phyloP scores from a whole-genome alignment of 2,329 filamentous ascomycete genomes.

The Talaromyces piceae region DNA sequence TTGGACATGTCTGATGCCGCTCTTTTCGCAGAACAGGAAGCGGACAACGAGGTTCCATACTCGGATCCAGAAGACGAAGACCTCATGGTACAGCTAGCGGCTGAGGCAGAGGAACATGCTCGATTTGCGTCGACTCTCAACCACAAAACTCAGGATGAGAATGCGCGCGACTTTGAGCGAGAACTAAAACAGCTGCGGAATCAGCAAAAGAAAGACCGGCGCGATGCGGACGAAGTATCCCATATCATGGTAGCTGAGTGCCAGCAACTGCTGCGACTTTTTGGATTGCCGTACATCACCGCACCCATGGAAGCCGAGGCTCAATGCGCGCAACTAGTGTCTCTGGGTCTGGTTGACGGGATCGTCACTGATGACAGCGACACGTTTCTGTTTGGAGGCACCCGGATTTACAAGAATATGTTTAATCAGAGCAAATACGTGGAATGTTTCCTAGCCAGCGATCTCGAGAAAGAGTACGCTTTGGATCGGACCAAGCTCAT shows the following conservation, averaged over 20 bases:
- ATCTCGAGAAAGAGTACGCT: conserved; percentile 83
- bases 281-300: conserved; percentile 92
- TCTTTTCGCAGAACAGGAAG: conserved; percentile 17
- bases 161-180: conserved; percentile 71
- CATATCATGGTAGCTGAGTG: conserved; percentile 95
- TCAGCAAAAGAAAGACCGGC: conserved; percentile 94
- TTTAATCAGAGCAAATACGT: conserved; percentile 98
- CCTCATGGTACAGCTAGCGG: conserved; percentile 73
- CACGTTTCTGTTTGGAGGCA: conserved; percentile 93
- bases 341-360: conserved; percentile 81
- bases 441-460: conserved; percentile 80
- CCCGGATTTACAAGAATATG: conserved; percentile 98
- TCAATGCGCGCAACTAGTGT: conserved; percentile 87
- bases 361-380: conserved; percentile 98
- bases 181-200: conserved; percentile 78
- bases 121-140: conserved; percentile 86
- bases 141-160: conserved; percentile 61
- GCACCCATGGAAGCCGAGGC: conserved; percentile 99
- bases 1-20: conserved; percentile 14
- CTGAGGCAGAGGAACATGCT: conserved; percentile 88
- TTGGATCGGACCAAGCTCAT: conserved; percentile 84
- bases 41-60: conserved; percentile 52
- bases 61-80: conserved; percentile 92
- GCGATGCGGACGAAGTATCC: conserved; percentile 94
- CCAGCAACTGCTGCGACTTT: conserved; percentile 79